Evolutionary conservation across 352 stramenopile species (phyloP).

Genomic region (Peronospora farinosa): DNA sequence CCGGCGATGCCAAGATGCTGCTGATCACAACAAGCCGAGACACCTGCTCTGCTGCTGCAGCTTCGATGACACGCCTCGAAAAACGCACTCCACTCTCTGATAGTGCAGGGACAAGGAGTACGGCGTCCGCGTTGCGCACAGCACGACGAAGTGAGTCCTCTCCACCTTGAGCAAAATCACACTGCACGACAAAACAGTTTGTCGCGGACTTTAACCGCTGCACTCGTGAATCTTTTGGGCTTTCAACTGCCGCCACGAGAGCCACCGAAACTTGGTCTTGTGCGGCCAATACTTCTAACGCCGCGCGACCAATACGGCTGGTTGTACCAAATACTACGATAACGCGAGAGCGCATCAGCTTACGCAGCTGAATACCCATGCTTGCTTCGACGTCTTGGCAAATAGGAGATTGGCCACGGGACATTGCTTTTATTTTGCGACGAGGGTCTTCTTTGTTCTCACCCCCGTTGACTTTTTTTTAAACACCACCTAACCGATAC

Average conservation of each 20-base stretch:
- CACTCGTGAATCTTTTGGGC: constrained; percentile 39
- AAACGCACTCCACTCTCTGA: constrained; percentile 55
- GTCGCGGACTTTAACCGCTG: constrained; percentile 47
- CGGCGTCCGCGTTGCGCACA: constrained; percentile 60
- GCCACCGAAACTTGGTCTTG: constrained; percentile 41
- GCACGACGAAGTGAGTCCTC: constrained; percentile 44
- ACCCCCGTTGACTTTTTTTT: constrained; percentile 1
- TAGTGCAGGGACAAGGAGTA: constrained; percentile 58
- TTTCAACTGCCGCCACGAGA: constrained; percentile 55
- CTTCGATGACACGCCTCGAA: constrained; percentile 64
- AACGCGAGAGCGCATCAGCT: constrained; percentile 48
- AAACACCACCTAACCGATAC: constrained; percentile 18
- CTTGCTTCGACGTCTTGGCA: constrained; percentile 2
- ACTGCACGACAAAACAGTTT: constrained; percentile 51
- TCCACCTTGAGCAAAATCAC: constrained; percentile 39
- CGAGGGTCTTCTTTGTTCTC: constrained; percentile 10
- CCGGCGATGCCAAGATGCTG: constrained; percentile 49
- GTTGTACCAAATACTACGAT: constrained; percentile 75
- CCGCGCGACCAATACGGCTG: constrained; percentile 52
- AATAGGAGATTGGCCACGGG: constrained; percentile 12
- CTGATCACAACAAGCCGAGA: constrained; percentile 56
- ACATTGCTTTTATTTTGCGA: constrained; percentile 23
- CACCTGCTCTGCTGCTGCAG: constrained; percentile 37
- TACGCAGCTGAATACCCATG: constrained; percentile 56
- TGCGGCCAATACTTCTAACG: constrained; percentile 42